Evolutionary conservation across 192 early-diverging fungal genomes (phyloP), one percentile per base, ranked within the genome.

Genomic region (Phycomyces blakesleeanus): DNA sequence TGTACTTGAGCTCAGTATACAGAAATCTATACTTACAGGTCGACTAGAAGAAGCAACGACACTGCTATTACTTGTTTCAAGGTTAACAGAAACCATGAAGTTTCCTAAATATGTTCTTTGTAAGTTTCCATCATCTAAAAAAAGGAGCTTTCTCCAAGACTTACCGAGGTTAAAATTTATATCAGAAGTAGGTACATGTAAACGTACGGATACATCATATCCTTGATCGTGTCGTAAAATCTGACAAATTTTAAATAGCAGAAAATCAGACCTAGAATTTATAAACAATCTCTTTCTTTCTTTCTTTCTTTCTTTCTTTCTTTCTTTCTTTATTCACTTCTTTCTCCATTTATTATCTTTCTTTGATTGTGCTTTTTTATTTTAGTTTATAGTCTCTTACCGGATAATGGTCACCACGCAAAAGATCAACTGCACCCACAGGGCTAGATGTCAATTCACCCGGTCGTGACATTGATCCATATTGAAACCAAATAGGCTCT

Each of bases 41-140:
- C 80, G 63, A 61, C 74, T 75, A 2, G 79, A 77, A 50, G 26
- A 59, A 63, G 63, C 54, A 26, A 84, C 64, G 1, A 67, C 72
- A 20, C 69, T 69, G 34, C 75, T 72, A 18, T 76, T 68, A 1
- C 55, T 64, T 47, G 62, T 51, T 22, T 65, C 57, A 14, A 78
- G 40, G 18, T 63, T 27, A 11, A 78, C 34, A 53, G 47, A 24
- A 7, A 78, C 49, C 76, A 78, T 78, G 61, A 78, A 78, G 51
- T 78, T 78, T 20, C 76, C 76, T 76, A 20, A 14, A 38, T 2
- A 3, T 22, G 1, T 44, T 16, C 5, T 59, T 41, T 21, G 1
- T 41, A 0, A 10, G 14, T 4, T 34, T 26, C 0, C 29, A 27
- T 55, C 14, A 15, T 55, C 12, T 18, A 37, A 8, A 14, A 22